phyloP scores from a whole-genome alignment of 208 protist species.

The Trypanosoma theileri region DNA sequence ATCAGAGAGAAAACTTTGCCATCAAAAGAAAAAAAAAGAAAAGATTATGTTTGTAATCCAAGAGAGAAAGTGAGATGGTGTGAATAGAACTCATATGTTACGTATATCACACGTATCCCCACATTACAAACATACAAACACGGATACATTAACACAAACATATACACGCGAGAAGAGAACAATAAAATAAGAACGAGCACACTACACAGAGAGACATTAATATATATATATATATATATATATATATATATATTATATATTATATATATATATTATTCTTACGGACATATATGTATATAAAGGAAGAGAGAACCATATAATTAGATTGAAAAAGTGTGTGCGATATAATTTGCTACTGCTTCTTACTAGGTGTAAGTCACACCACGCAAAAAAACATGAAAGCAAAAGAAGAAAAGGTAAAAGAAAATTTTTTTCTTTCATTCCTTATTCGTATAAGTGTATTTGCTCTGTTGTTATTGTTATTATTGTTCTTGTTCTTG shows the following conservation, averaged over 20 bases:
- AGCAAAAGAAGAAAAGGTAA: neutral
- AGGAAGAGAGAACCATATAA: too few relatives aligned
- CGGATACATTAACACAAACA: too few relatives aligned
- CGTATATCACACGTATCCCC: too few relatives aligned
- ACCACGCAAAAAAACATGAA: neutral
- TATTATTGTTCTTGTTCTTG: neutral
- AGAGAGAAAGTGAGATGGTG: conserved; percentile 12
- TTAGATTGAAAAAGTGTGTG: too few relatives aligned
- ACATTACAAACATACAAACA: too few relatives aligned
- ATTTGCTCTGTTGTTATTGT: neutral
- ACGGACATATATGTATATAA: too few relatives aligned
- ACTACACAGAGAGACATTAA: conserved; percentile 6
- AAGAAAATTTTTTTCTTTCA: neutral
- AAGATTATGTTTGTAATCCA: conserved; percentile 3
- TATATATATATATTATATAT: neutral
- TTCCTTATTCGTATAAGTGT: neutral
- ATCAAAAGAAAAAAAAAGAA: conserved; percentile 18
- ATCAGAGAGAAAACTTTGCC: conserved; percentile 9
- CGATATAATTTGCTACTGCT: too few relatives aligned
- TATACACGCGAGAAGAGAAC: conserved; percentile 6
- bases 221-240: neutral
- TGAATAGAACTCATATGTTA: neutral
- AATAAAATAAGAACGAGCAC: conserved; percentile 24
- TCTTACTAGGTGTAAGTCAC: too few relatives aligned
- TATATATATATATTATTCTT: too few relatives aligned